These are phyloP conservation scores for Colletotrichum cuscutae DNA, from an alignment of 2,329 filamentous ascomycete species.

Conservation along the genomic window DNA sequence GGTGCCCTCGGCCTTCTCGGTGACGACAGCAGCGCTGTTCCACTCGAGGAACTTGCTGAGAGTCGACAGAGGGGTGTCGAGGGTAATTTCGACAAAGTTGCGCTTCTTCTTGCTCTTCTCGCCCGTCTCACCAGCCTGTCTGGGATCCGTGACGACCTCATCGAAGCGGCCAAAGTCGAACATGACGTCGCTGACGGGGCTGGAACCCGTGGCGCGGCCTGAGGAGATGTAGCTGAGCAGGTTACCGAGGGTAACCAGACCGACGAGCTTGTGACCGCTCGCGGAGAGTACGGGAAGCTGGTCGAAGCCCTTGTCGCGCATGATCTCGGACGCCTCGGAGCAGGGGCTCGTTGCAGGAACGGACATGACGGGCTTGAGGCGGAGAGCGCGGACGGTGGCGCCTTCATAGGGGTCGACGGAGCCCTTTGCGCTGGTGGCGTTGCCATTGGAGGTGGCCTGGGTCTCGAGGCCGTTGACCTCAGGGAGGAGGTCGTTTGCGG, in stretches of 20 bases:
- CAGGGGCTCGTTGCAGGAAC: conserved; percentile 77
- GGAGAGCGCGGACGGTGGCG: conserved; percentile 83
- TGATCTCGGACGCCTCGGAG: conserved; percentile 92
- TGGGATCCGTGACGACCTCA: conserved; percentile 90
- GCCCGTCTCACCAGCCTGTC: conserved; percentile 62
- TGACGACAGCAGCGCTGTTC: conserved; percentile 96
- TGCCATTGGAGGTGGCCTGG: conserved; percentile 49
- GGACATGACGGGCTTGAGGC: conserved; percentile 93
- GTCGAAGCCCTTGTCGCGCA: conserved; percentile 98
- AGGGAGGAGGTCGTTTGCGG: conserved; percentile 92
- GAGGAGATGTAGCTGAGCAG: conserved; percentile 89
- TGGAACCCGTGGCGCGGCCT: conserved; percentile 79
- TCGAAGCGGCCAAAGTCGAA: conserved; percentile 91
- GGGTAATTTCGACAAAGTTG: conserved; percentile 93
- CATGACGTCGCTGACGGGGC: conserved; percentile 88
- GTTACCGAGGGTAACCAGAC: conserved; percentile 94
- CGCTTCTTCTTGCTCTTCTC: conserved; percentile 60
- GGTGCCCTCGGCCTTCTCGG: conserved; percentile 72
- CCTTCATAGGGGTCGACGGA: conserved; percentile 75
- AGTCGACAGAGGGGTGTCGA: conserved; percentile 84
- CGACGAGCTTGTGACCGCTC: conserved; percentile 79
- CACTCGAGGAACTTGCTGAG: conserved; percentile 96
- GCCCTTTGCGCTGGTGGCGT: conserved; percentile 43
- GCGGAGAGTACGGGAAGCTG: conserved; percentile 89
- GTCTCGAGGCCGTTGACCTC: conserved; percentile 58